phyloP scores from a whole-genome alignment of 2,329 filamentous ascomycete species.

The Cercospora nicotianae region DNA sequence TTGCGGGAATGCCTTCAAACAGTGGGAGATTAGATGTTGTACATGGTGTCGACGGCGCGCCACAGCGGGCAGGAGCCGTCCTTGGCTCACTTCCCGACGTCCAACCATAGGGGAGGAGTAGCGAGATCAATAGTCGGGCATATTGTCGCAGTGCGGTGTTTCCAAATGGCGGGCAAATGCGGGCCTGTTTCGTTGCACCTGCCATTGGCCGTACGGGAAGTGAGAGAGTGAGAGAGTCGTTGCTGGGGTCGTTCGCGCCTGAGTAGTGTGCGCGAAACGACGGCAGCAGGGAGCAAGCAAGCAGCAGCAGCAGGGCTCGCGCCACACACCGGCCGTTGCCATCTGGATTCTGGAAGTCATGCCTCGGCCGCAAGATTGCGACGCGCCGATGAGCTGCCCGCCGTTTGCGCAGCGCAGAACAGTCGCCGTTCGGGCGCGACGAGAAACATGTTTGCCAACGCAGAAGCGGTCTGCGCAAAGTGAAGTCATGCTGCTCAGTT shows the following conservation, averaged over 20 bases:
- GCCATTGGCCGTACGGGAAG: constrained; percentile 2
- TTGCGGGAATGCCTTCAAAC: constrained; percentile 1
- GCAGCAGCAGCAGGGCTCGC: background rate
- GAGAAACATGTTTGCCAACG: background rate
- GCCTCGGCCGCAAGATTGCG: background rate
- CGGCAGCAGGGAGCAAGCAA: background rate
- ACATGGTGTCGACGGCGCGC: background rate
- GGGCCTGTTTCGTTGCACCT: background rate
- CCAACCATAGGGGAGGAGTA: background rate
- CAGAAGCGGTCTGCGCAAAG: background rate
- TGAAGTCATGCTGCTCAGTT: background rate
- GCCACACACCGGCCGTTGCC: background rate
- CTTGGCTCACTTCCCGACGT: background rate
- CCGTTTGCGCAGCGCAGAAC: background rate
- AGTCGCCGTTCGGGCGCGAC: background rate
- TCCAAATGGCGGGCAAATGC: background rate
- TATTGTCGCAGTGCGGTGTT: background rate
- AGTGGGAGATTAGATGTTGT: constrained; percentile 2
- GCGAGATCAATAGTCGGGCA: background rate
- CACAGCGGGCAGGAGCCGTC: background rate
- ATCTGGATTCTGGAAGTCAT: background rate
- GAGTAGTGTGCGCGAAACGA: background rate
- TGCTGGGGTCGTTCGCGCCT: background rate
- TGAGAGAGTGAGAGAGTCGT: constrained; percentile 1
- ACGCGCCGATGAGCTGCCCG: background rate